Base-by-base conservation (phyloP, 2,329 filamentous ascomycete species). In the Alternaria burnsii region DNA sequence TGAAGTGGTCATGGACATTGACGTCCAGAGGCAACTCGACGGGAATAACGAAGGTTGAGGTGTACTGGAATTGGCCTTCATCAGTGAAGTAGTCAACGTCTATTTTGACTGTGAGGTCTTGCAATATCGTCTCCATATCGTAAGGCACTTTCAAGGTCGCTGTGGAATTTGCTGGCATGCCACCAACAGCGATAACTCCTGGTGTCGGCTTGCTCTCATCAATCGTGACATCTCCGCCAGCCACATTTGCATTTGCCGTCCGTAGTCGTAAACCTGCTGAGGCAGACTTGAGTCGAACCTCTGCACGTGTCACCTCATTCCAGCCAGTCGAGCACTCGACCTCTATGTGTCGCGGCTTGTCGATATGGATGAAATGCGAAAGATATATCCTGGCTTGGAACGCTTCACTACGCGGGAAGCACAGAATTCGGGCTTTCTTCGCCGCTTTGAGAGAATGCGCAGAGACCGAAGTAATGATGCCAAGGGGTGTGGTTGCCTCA, bases 1-100 rank as follows among this genome's bases (percentile, higher is more conserved):
- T 97, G 82, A 98, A 98, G 28, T 96, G 88, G 70, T 99, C 95
- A 71, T 98, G 94, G 6, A 99, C 95, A 67, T 98, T 98, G 63
- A 99, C 95, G 3, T 94, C 94, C 4, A 99, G 84, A 0, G 93
- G 92, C 5, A 99, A 83, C 1, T 91, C 86, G 2, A 95, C 90
- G 3, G 89, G 86, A 20, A 96, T 84, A 4, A 84, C 86, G 20
- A 87, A 85, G 8, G 85, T 83, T 16, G 85, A 86, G 16, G 87
- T 85, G 73, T 89, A 90, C 55, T 84, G 83, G 65, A 92, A 91
- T 8, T 81, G 83, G 3, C 89, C 91, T 3, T 86, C 80, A 0
- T 87, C 82, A 0, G 91, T 94, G 2, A 85, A 85, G 72, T 95
- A 97, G 0, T 82, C 84, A 10, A 93, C 83, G 65, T 97, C 94